Evolutionary conservation across 2,329 filamentous ascomycete species (phyloP).

Genomic region (Pyrenochaeta sp.): DNA sequence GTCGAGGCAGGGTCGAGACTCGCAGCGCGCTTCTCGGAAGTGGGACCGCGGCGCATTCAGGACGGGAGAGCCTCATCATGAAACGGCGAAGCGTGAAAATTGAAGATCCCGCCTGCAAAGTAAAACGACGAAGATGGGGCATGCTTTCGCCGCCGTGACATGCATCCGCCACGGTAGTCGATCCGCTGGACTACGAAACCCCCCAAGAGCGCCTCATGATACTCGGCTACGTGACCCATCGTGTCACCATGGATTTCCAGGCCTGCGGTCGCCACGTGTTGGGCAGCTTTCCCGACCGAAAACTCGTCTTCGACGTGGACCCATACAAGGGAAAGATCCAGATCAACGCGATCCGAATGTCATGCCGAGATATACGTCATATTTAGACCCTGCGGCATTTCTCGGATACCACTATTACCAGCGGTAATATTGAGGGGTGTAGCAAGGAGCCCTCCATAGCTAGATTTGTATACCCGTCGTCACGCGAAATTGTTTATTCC

Average conservation of each 20-base stretch:
- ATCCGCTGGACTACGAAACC: conserved; percentile 10
- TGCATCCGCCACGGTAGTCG: conserved; percentile 15
- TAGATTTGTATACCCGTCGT: conserved; percentile 29
- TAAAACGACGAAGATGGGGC: conserved; percentile 17
- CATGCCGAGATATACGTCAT: conserved; percentile 27
- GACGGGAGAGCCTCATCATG: conserved; percentile 23
- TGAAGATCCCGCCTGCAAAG: conserved; percentile 23
- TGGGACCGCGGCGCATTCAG: conserved; percentile 18
- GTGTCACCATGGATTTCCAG: conserved; percentile 20
- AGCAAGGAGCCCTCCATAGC: conserved; percentile 18
- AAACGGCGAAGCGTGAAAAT: conserved; percentile 25
- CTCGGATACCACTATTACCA: conserved; percentile 13
- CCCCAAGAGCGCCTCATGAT: conserved; percentile 25
- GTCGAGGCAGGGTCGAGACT: conserved; percentile 29
- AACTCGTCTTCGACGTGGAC: conserved; percentile 12
- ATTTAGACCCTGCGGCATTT: conserved; percentile 20
- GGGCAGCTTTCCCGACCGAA: conserved; percentile 9
- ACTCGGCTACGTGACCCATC: conserved; percentile 12
- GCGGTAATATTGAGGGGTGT: conserved; percentile 22
- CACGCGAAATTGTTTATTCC: conserved; percentile 25
- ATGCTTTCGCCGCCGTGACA: conserved; percentile 19
- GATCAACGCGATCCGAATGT: neutral
- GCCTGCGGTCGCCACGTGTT: conserved; percentile 22
- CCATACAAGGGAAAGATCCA: conserved; percentile 5
- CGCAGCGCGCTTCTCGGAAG: conserved; percentile 7